Percentiles rank a stretch among this genome's conserved stretches.
Conservation (phyloP, 2,329 filamentous ascomycete genomes). For the Ciborinia camelliae region DNA sequence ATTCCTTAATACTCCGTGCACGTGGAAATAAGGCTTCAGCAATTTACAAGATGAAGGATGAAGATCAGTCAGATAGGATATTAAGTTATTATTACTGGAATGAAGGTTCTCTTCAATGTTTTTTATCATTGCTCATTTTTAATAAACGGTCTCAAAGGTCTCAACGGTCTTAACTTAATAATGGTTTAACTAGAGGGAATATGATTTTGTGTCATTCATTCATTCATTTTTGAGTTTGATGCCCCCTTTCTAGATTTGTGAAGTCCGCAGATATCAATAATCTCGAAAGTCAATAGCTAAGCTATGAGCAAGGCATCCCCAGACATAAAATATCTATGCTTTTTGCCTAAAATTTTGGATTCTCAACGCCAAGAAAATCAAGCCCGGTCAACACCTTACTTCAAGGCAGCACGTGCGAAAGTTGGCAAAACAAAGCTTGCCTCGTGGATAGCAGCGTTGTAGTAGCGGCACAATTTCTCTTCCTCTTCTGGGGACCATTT, state of each 20-base stretch:
- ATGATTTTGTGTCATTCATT: conserved; percentile 1
- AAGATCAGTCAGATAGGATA: conserved; percentile 8
- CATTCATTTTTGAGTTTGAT: background rate
- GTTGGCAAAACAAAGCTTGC: conserved; percentile 90
- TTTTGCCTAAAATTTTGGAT: background rate
- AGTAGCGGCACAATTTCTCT: conserved; percentile 90
- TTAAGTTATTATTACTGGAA: background rate
- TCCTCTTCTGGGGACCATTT: conserved; percentile 83
- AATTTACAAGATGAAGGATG: conserved; percentile 6
- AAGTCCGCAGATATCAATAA: background rate
- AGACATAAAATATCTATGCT: background rate
- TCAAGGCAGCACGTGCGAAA: conserved; percentile 78
- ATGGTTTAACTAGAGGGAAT: too few relatives aligned
- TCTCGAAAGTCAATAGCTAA: background rate
- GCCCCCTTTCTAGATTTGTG: background rate
- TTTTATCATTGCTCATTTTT: background rate
- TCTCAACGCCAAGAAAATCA: background rate
- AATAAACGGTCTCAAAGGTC: background rate
- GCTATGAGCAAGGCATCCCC: background rate
- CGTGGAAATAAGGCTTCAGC: background rate
- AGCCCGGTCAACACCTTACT: conserved; percentile 41
- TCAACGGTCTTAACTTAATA: background rate
- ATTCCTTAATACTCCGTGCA: background rate
- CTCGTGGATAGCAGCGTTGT: conserved; percentile 95
- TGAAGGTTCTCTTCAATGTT: background rate